Conservation (phyloP, 495 filamentous ascomycete genomes). For the Hypoxylon intermedium region DNA sequence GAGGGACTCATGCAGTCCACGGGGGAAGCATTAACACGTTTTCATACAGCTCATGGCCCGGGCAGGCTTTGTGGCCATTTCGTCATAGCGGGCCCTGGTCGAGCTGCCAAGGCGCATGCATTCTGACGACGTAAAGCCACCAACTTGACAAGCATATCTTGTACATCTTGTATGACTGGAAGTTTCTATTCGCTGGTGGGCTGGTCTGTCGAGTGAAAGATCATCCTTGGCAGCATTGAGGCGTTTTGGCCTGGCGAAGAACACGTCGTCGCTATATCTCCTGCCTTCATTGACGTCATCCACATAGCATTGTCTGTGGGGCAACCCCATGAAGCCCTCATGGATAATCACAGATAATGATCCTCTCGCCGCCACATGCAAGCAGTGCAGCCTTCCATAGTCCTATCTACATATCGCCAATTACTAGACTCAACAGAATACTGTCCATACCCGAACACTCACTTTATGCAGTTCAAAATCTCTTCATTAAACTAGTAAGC, state of each 20-base stretch:
- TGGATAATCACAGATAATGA: too few species aligned
- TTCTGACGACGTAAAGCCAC: slow-evolving; percentile 8
- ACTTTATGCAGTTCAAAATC: too few species aligned
- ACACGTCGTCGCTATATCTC: slow-evolving; percentile 6
- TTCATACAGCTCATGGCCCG: slow-evolving; percentile 1
- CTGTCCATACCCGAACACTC: too few species aligned
- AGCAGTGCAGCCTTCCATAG: too few species aligned
- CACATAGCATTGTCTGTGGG: neutral
- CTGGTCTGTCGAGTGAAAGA: neutral
- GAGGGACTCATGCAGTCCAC: too few species aligned
- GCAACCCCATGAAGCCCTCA: too few species aligned
- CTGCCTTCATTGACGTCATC: slow-evolving; percentile 29
- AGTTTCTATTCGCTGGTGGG: slow-evolving; percentile 2
- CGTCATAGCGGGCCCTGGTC: slow-evolving; percentile 28
- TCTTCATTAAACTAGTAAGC: too few species aligned
- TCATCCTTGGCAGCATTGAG: slow-evolving; percentile 3
- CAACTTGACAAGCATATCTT: slow-evolving; percentile 6
- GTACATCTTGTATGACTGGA: too few species aligned
- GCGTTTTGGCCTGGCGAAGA: neutral
- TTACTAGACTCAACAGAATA: too few species aligned
- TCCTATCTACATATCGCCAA: too few species aligned
- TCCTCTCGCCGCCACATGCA: too few species aligned
- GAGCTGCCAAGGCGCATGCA: slow-evolving; percentile 26
- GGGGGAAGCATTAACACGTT: slow-evolving; percentile 6
- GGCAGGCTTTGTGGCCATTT: slow-evolving; percentile 14